These are phyloP conservation scores for Picea glauca DNA, from an alignment of 75 land plant genomes.

Conservation along the genomic window DNA sequence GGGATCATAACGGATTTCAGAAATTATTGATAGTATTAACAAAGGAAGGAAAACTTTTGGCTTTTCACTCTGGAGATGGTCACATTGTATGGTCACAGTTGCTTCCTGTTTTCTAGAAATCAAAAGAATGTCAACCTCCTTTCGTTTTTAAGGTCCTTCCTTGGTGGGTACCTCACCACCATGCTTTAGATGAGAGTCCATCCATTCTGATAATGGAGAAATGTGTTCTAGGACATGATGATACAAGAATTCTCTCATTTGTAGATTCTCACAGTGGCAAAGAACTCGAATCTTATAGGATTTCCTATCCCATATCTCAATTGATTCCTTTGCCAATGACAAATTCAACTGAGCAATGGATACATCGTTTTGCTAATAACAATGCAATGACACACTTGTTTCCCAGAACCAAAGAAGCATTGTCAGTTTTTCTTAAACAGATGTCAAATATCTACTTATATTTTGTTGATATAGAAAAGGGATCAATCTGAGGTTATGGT, in stretches of 20 bases:
- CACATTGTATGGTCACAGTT: constrained; percentile 84
- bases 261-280: constrained; percentile 81
- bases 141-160: constrained; percentile 43
- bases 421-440: constrained; percentile 46
- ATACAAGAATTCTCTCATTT: constrained; percentile 60
- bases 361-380: constrained; percentile 72
- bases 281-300: constrained; percentile 40
- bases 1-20: constrained; percentile 96
- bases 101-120: constrained; percentile 47
- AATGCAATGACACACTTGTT: constrained; percentile 62
- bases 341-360: constrained; percentile 76
- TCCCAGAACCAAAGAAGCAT: constrained; percentile 69
- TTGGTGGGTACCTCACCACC: constrained; percentile 95
- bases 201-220: constrained; percentile 70
- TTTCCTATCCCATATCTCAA: constrained; percentile 51
- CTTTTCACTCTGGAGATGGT: constrained; percentile 96
- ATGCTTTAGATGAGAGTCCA: constrained; percentile 91
- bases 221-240: constrained; percentile 37
- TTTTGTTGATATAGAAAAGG: constrained; percentile 59
- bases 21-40: constrained; percentile 87
- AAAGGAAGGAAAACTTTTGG: constrained; percentile 72
- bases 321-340: constrained; percentile 70
- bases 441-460: constrained; percentile 69
- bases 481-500: constrained; percentile 63
- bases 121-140: constrained; percentile 41